phyloP scores from a whole-genome alignment of 805 yeast genomes.

The Aciculoconidium aculeatum region DNA sequence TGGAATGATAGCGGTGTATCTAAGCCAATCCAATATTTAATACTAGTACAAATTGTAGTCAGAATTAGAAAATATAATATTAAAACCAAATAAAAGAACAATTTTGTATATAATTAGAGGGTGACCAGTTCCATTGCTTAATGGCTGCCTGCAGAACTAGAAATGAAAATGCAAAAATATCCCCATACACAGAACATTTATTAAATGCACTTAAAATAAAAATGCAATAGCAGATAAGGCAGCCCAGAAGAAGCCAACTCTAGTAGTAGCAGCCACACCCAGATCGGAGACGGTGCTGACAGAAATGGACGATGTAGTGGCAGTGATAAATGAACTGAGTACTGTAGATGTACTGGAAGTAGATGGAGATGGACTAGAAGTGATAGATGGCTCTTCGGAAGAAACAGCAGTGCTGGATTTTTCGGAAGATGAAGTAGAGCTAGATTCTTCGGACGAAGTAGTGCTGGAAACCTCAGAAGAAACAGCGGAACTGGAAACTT shows the following conservation, averaged over 20 bases:
- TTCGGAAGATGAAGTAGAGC: no score
- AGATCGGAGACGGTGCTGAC: background rate
- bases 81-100: no score
- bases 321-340: background rate
- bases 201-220: slow-evolving; percentile 1
- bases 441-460: no score
- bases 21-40: no score
- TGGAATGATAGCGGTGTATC: no score
- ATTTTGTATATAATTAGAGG: no score
- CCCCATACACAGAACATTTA: no score
- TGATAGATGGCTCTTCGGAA: background rate
- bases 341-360: background rate
- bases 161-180: no score
- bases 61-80: no score
- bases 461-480: slow-evolving; percentile 3
- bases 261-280: background rate
- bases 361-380: slow-evolving; percentile 1
- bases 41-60: no score
- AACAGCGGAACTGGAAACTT: slow-evolving; percentile 6
- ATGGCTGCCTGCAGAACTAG: no score
- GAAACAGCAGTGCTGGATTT: slow-evolving; percentile 1
- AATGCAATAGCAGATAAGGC: slow-evolving; percentile 1
- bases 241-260: background rate
- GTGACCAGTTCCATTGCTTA: no score
- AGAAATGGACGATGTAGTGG: slow-evolving; percentile 1